phyloP scores from a whole-genome alignment of 1,284 basidiomycete species.

The Marasmius sp. region DNA sequence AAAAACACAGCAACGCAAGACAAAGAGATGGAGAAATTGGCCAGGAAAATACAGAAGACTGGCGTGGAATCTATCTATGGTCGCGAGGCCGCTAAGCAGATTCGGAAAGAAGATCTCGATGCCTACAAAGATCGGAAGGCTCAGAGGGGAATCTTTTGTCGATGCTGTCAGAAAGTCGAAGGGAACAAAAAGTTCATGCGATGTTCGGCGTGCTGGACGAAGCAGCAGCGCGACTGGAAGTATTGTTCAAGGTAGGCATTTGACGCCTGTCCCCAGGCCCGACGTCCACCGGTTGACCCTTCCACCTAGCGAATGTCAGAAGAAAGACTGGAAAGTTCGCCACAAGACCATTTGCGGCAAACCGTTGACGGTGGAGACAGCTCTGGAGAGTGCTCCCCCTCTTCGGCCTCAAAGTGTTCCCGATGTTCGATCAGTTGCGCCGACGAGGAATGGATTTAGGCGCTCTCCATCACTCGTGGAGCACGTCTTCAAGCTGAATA shows the following conservation, averaged over 20 bases:
- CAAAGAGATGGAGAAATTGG: too few relatives aligned
- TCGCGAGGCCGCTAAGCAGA: not conserved
- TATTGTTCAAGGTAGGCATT: conserved; percentile 14
- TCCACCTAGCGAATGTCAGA: conserved; percentile 11
- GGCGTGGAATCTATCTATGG: not conserved
- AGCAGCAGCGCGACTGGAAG: conserved; percentile 6
- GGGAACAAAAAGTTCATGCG: conserved; percentile 7
- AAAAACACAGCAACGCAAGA: not conserved
- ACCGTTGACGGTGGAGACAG: not conserved
- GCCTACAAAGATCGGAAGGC: conserved; percentile 1
- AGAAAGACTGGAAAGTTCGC: conserved; percentile 9
- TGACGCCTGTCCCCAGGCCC: not conserved
- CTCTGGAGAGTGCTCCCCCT: not conserved
- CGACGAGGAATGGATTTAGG: not conserved
- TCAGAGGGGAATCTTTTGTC: conserved; percentile 1
- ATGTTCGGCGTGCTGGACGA: conserved; percentile 7
- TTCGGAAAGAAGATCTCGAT: not conserved
- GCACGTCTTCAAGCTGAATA: not conserved
- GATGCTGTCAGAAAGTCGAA: conserved; percentile 1
- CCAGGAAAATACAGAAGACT: not conserved
- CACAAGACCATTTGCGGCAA: conserved; percentile 15
- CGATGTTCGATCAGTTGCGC: not conserved
- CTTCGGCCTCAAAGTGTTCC: not conserved
- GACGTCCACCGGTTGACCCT: not conserved
- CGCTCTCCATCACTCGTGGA: conserved; percentile 3